Base-by-base conservation (phyloP, 2,329 filamentous ascomycete species). In the Phoma sp. region DNA sequence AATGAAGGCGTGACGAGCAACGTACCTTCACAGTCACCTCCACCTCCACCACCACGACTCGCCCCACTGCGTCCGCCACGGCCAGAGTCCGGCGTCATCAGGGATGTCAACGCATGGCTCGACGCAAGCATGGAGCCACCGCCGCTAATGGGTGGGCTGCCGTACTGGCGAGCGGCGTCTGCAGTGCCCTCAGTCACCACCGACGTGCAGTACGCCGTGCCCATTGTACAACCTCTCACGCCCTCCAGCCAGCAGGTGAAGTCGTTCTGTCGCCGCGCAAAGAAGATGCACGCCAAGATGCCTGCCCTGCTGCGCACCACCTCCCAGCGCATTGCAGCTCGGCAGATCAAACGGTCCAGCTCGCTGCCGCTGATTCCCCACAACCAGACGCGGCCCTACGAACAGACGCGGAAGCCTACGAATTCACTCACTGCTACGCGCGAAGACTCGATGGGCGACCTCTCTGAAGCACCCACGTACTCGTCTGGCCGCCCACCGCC, bases 381-480 rank as follows among this genome's bases (percentile, higher is more conserved):
- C 25, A 57, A 65, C 22, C 41, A 56, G 15, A 60, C 56, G 32
- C 22, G 40, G 17, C 41, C 54, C 3, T 52, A 46, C 24, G 43
- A 17, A 17, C 17, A 4, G 22, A 24, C 22, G 22, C 6, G 4
- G 22, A 24, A 24, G 22, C 22, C 22, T 24, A 24, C 22, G 22
- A 24, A 24, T 6, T 24, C 22, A 6, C 22, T 24, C 22, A 24
- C 22, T 4, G 22, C 22, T 10, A 49, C 50, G 9, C 62, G 64
- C 4, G 71, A 72, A 43, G 67, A 68, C 29, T 74, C 71, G 0
- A 62, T 71, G 58, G 69, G 69, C 19, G 67, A 69, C 32, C 43
- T 74, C 7, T 74, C 72, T 1, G 71, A 73, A 43, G 65, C 65
- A 2, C 71, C 72, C 0, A 71, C 71, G 0, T 74, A 73, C 58